phyloP scores from a whole-genome alignment of 208 protist species.

The Leishmania arabica region DNA sequence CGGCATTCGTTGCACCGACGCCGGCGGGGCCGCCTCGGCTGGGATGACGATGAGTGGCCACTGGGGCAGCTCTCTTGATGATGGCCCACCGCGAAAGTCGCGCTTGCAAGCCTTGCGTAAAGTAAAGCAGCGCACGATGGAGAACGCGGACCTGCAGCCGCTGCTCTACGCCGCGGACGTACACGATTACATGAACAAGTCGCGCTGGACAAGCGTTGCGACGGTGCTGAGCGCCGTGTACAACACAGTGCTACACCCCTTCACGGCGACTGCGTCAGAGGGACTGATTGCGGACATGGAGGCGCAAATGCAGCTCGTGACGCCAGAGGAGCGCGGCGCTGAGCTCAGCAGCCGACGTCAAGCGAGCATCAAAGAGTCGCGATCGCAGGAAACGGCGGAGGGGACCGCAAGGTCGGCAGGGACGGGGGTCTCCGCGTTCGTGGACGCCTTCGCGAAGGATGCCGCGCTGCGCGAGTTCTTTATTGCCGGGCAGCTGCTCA shows the following conservation, averaged over 20 bases:
- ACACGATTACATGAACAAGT: conserved; percentile 48
- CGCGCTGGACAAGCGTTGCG: conserved; percentile 36
- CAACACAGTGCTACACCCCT: conserved; percentile 58
- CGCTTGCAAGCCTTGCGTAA: conserved; percentile 40
- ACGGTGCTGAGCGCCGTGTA: conserved; percentile 24
- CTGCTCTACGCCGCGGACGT: conserved; percentile 74
- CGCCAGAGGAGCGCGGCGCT: not conserved
- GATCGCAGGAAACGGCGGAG: not conserved
- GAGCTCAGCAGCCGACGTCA: not conserved
- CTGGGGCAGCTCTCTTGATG: conserved; percentile 13
- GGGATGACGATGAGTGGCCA: not conserved
- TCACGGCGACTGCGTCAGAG: conserved; percentile 61
- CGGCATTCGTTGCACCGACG: not conserved
- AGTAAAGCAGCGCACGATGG: conserved; percentile 38
- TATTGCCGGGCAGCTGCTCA: conserved; percentile 57
- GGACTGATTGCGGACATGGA: conserved; percentile 42
- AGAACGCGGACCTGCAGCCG: conserved; percentile 49
- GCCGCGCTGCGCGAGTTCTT: conserved; percentile 41
- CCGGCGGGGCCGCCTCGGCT: not conserved
- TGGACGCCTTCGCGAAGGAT: conserved; percentile 34
- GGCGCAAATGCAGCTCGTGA: conserved; percentile 29
- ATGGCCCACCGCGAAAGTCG: conserved; percentile 21
- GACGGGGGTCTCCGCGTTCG: conserved; percentile 43
- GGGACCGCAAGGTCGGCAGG: not conserved
- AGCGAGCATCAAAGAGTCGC: not conserved